Evolutionary conservation across 352 stramenopile genomes (phyloP).

Genomic region (Globisporangium solare): DNA sequence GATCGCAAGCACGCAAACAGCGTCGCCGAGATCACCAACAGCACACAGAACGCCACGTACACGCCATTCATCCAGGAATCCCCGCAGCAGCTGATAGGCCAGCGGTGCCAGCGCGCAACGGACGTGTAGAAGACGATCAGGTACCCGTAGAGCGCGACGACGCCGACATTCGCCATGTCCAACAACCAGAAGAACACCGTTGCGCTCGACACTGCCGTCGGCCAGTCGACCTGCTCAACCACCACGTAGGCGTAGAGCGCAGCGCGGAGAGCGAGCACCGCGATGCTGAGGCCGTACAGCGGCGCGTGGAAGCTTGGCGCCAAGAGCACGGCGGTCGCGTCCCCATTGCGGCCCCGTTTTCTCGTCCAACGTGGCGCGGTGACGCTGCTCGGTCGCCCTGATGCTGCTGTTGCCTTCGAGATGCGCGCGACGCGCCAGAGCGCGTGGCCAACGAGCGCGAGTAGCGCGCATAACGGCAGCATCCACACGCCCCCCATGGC

Average conservation of each 20-base stretch:
- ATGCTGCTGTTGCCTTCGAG: neutral
- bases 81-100: neutral
- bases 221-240: neutral
- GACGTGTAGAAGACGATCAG: neutral
- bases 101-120: neutral
- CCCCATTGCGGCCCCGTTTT: too few species aligned
- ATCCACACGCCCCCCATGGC: neutral
- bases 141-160: too few species aligned
- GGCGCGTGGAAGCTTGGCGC: neutral
- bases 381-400: neutral
- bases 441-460: neutral
- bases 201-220: too few species aligned
- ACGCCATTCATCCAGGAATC: neutral
- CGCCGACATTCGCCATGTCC: too few species aligned
- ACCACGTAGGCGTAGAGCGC: slow-evolving; percentile 1
- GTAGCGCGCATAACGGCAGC: neutral
- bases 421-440: neutral
- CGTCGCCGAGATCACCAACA: slow-evolving; percentile 3
- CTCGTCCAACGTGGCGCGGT: too few species aligned
- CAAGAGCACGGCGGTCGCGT: neutral
- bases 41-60: slow-evolving; percentile 1
- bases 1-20: slow-evolving; percentile 7
- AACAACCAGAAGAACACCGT: too few species aligned
- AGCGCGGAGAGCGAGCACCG: neutral
- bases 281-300: slow-evolving; percentile 1